A percentile compares a stretch with the other conserved stretches of the same genome.
These are phyloP conservation scores for Solanum etuberosum DNA, from an alignment of 257 asterid genomes.

Conservation along the genomic window DNA sequence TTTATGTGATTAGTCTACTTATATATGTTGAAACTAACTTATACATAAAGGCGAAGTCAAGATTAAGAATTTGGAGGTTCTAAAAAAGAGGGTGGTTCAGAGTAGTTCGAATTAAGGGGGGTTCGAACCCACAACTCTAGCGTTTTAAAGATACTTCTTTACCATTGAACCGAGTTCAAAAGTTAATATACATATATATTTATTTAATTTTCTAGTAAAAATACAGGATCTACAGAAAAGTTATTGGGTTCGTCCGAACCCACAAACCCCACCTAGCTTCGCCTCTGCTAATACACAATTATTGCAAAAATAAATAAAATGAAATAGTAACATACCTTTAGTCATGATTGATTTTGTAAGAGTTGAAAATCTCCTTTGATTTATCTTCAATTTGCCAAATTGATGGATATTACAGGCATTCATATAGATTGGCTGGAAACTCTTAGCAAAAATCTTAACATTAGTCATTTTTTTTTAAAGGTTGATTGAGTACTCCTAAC, in stretches of 20 bases:
- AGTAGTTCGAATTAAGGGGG: no score
- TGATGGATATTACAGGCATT: background rate
- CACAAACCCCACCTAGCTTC: no score
- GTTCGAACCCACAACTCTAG: no score
- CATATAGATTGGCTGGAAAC: background rate
- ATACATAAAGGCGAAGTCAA: background rate
- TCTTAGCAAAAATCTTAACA: background rate
- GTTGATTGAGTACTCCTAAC: background rate
- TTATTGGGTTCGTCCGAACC: accelerated
- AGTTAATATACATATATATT: no score
- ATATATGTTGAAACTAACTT: background rate
- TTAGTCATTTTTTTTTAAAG: background rate
- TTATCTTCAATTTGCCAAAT: background rate
- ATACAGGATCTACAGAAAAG: accelerated
- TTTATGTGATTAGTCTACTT: background rate
- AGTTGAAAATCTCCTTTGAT: background rate
- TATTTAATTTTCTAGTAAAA: no score
- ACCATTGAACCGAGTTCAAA: no score
- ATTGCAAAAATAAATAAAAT: background rate
- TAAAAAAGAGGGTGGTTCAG: no score
- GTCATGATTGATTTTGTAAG: background rate
- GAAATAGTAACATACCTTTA: background rate
- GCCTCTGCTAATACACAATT: background rate
- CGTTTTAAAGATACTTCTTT: no score
- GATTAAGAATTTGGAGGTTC: no score